Evolutionary conservation across 306 rosid genomes (phyloP).

Genomic region (Medicago arabica): DNA sequence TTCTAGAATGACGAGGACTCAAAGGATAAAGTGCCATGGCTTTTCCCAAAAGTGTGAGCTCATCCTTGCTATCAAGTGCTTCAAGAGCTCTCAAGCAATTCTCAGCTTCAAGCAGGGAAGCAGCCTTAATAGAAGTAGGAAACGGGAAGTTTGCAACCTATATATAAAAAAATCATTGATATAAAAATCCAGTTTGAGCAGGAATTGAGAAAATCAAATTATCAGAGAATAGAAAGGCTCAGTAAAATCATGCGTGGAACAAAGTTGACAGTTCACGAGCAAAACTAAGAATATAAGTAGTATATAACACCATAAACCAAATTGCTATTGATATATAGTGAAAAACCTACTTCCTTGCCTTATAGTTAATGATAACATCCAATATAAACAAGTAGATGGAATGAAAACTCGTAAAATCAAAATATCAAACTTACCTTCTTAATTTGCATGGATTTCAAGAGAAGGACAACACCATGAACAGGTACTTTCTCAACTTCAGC

Average conservation of each 20-base stretch:
- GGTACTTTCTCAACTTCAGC: conserved; percentile 89
- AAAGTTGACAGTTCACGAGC: background rate
- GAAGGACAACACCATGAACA: conserved; percentile 83
- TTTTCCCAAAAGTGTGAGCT: conserved; percentile 74
- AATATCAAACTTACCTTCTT: conserved; percentile 57
- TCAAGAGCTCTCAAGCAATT: conserved; percentile 85
- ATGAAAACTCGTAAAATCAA: conserved; percentile 27
- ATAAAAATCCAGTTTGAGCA: background rate
- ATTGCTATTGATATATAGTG: conserved; percentile 18
- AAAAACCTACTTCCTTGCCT: conserved; percentile 15
- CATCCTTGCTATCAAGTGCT: conserved; percentile 76
- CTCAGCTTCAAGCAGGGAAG: conserved; percentile 75
- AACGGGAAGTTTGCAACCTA: conserved; percentile 84
- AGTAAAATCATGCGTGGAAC: background rate
- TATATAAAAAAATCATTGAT: background rate
- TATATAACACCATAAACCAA: conserved; percentile 6
- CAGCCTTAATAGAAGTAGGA: conserved; percentile 80
- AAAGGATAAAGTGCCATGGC: conserved; percentile 87
- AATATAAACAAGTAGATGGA: conserved; percentile 32
- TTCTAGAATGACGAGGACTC: conserved; percentile 98
- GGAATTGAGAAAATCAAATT: conserved; percentile 14
- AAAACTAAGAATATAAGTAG: background rate
- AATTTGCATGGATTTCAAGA: conserved; percentile 85
- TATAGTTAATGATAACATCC: conserved; percentile 19
- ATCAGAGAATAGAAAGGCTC: conserved; percentile 22